Evolutionary conservation across 2,329 filamentous ascomycete genomes (phyloP).

Genomic region (Pseudogymnoascus sp.): DNA sequence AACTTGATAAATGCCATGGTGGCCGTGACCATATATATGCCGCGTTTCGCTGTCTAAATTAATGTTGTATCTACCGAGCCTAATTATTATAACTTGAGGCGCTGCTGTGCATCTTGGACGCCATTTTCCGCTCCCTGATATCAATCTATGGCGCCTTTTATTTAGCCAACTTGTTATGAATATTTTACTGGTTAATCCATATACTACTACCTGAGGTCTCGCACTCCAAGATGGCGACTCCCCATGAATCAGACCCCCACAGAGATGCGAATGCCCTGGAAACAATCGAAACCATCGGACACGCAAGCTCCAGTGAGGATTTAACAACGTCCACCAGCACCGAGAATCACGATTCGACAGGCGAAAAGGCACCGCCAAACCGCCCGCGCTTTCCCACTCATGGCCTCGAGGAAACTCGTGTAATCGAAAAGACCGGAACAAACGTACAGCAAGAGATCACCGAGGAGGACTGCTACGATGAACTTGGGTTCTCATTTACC

Average conservation of each 20-base stretch:
- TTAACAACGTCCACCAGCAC: neutral
- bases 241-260: neutral
- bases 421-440: slow-evolving; percentile 10
- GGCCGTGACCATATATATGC: neutral
- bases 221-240: neutral
- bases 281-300: neutral
- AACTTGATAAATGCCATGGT: neutral
- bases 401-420: neutral
- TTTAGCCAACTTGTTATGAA: neutral
- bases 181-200: neutral
- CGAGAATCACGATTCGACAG: neutral
- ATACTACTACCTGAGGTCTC: neutral
- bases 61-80: neutral
- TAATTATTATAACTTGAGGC: neutral
- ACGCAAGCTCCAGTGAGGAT: neutral
- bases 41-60: neutral
- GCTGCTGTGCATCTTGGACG: neutral
- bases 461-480: slow-evolving; percentile 56
- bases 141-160: neutral
- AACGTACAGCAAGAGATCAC: slow-evolving; percentile 34
- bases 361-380: neutral
- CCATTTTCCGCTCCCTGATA: neutral
- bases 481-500: slow-evolving; percentile 58
- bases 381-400: slow-evolving; percentile 6
- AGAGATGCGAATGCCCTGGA: neutral